A percentile compares a stretch with the other conserved stretches of the same genome.
Conservation (phyloP, 1,284 basidiomycete genomes). For the Flammula alnicola region DNA sequence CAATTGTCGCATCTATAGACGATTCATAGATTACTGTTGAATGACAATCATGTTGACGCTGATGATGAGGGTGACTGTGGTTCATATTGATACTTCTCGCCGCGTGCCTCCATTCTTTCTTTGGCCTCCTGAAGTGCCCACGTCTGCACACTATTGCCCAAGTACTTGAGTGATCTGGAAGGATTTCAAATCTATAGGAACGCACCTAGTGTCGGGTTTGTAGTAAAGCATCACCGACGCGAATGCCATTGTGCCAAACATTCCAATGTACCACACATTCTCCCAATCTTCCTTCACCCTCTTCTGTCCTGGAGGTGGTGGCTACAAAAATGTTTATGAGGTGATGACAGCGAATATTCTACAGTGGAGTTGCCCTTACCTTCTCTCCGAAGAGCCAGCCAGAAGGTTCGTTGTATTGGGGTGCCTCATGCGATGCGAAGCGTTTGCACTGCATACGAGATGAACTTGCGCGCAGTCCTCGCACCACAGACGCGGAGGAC, state of each 20-base stretch:
- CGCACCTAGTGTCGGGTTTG: conserved; percentile 95
- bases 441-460: conserved; percentile 45
- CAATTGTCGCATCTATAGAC: conserved; percentile 16
- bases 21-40: conserved; percentile 7
- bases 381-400: conserved; percentile 90
- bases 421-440: conserved; percentile 76
- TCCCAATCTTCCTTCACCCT: conserved; percentile 90
- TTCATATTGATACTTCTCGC: conserved; percentile 84
- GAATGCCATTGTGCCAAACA: conserved; percentile 88
- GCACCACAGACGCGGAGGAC: conserved; percentile 38
- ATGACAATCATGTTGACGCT: conserved; percentile 25
- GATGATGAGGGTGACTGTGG: conserved; percentile 41
- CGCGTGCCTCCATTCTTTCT: conserved; percentile 85
- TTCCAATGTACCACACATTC: conserved; percentile 85
- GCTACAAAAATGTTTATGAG: conserved; percentile 45
- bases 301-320: conserved; percentile 78
- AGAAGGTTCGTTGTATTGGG: conserved; percentile 86
- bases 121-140: conserved; percentile 93
- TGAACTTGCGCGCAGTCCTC: conserved; percentile 40
- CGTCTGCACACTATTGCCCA: conserved; percentile 71
- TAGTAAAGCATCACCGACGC: conserved; percentile 84
- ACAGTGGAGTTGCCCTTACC: conserved; percentile 49
- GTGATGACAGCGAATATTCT: background rate
- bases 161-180: conserved; percentile 5
- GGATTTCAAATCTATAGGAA: conserved; percentile 17